Base-by-base conservation (phyloP, 768 basidiomycete genomes). In the Lepiota brunneoincarnata region DNA sequence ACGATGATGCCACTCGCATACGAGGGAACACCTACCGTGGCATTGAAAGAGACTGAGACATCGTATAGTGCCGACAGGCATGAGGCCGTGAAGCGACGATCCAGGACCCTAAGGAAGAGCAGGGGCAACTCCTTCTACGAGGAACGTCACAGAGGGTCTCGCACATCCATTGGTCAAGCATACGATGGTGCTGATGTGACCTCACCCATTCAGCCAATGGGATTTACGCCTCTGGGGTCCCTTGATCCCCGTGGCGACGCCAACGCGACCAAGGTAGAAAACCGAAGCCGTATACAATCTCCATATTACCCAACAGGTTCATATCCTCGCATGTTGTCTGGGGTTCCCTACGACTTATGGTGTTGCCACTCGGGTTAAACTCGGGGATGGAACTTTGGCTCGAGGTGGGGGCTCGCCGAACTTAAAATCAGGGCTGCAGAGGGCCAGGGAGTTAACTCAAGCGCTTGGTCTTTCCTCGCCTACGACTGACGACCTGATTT, bases 251-350 rank as follows among this genome's bases (percentile, higher is more conserved):
- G 26, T 4, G 35, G 43, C 31, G 39, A 28, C 17, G 42, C 51
- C 66, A n/a, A 41, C 34, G 9, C 59, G 39, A 43, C 44, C 17
- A 21, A 41, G 10, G 37, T 55, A 18, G 81, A 79, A 52, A 83
- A 87, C 36, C 82, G 87, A 35, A 80, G 78, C 43, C 80, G 79
- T 34, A 83, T 89, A 59, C 86, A 87, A 64, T 87, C 86, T 7
- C 77, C 85, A 5, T 86, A 89, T 61, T 83, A 81, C 54, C 76
- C 79, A 7, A 74, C 79, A 3, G 75, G 80, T 5, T 66, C 74
- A 36, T 78, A 82, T 67, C 76, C 79, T 62, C 82, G 82, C 38
- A 72, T 73, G 23, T 86, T 85, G 12, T 70, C 73, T 17, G 67
- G 36, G 6, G 46, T 76, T 39, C n/a, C 71, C 75, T 28, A 58